Evolutionary conservation across 106 monocot genomes (phyloP), one percentile per base, ranked within the genome.

Genomic region (Dendrobium catenatum): DNA sequence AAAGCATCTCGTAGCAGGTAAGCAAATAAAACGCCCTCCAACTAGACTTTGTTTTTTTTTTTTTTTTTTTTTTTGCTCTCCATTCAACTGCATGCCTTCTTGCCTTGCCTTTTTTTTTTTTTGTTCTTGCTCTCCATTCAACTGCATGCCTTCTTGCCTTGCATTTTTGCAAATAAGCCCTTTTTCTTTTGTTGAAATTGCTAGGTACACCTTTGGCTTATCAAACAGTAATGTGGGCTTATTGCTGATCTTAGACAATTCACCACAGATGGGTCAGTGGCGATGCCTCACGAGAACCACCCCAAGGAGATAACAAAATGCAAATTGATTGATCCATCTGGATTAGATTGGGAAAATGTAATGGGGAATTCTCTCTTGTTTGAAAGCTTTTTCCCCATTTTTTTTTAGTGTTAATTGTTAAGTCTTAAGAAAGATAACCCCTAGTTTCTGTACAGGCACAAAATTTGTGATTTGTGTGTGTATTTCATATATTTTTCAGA

Each of bases 1-100:
- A 90, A 86, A 83, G 64, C 86, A 83, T 73, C 85, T 80, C 80
- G 85, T 49, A 87, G 78, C 82, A 93, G 85, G 90, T 93, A 88
- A 75, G 17, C 74, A 40, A 29, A n/a, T 26, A 29, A 31, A 10
- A 68, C 6, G n/a, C 20, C 18, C 58, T 58, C 6, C 4, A 55
- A 55, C 37, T 37, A 37, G 37, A 37, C 0, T 8, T 44, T 17
- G n/a, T n/a, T n/a, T n/a, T n/a, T n/a, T n/a, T 27, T 27, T 19
- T 22, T 24, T 24, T 24, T 15, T 66, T 70, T 37, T 16, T 15
- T 37, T 13, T 66, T 70, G 37, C 13, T 70, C 4, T 2, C 22
- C 29, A 77, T 85, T 79, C 15, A 79, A 44, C 22, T 29, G 16
- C 17, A n/a, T 20, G 43, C 43, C 42, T 4, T 5, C 40, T 42